A percentile compares a stretch with the other conserved stretches of the same genome.
phyloP scores from a whole-genome alignment of 2,329 filamentous ascomycete species.

The Teratosphaeria nubilosa region DNA sequence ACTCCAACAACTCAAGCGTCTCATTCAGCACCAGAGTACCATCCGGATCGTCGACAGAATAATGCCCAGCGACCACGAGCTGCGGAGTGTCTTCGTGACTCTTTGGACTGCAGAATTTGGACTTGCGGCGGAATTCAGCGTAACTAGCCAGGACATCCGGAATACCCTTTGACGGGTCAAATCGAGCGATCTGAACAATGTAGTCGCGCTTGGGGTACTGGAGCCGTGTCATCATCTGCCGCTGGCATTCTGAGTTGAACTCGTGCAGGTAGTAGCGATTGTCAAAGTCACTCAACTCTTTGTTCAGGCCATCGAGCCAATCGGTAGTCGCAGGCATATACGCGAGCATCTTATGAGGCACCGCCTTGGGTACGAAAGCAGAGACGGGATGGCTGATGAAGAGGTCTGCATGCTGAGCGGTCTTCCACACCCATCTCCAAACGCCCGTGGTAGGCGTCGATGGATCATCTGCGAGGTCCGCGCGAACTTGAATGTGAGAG shows the following conservation, averaged over 20 bases:
- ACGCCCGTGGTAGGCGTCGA: conserved; percentile 61
- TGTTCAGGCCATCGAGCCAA: conserved; percentile 77
- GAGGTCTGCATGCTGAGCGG: conserved; percentile 60
- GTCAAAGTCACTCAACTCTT: conserved; percentile 60
- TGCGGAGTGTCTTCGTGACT: conserved; percentile 50
- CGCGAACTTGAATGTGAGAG: conserved; percentile 73
- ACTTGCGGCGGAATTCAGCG: conserved; percentile 53
- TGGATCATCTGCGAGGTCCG: conserved; percentile 51
- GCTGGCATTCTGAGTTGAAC: conserved; percentile 55
- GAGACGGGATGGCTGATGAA: conserved; percentile 77
- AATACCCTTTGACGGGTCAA: conserved; percentile 76
- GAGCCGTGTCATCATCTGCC: conserved; percentile 50
- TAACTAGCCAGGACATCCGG: conserved; percentile 68
- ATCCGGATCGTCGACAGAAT: conserved; percentile 73
- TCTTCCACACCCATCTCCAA: conserved; percentile 66
- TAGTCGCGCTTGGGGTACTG: conserved; percentile 55
- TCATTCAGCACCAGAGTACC: conserved; percentile 61
- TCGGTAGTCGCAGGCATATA: conserved; percentile 76
- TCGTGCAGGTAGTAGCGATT: conserved; percentile 62
- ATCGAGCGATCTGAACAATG: conserved; percentile 70
- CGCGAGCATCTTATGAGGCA: conserved; percentile 56
- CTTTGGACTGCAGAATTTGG: conserved; percentile 43
- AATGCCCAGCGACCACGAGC: conserved; percentile 67
- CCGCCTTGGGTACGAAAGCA: conserved; percentile 60
- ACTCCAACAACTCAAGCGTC: conserved; percentile 57